Percentiles rank a stretch among this genome's conserved stretches.
These are phyloP conservation scores for Urochloa ruziziensis DNA, from an alignment of 176 grass and related monocot genomes.

Conservation along the genomic window DNA sequence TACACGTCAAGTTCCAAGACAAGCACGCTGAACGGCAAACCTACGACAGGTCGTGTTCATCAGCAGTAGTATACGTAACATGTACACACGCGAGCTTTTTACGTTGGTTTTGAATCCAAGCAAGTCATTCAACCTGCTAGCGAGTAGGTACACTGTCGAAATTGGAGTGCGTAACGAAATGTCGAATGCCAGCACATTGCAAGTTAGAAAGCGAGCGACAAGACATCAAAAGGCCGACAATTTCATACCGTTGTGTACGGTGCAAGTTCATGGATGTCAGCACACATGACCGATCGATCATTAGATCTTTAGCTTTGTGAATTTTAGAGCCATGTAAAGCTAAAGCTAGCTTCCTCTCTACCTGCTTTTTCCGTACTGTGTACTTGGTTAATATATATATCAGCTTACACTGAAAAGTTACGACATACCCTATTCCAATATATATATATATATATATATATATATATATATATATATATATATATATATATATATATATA, in stretches of 20 bases:
- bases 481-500: too few relatives aligned
- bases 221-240: slow-evolving; percentile 40
- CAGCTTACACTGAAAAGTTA: not conserved
- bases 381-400: not conserved
- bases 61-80: not conserved
- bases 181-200: not conserved
- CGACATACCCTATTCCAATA: not conserved
- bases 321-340: slow-evolving; percentile 34
- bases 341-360: not conserved
- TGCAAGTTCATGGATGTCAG: slow-evolving; percentile 25
- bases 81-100: not conserved
- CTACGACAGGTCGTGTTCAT: not conserved
- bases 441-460: not conserved
- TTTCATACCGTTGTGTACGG: slow-evolving; percentile 28
- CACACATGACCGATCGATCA: not conserved
- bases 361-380: not conserved
- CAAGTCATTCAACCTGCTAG: not conserved
- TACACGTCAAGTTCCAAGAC: not conserved
- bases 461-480: too few relatives aligned
- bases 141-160: not conserved
- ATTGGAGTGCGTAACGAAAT: not conserved
- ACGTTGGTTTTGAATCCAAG: not conserved
- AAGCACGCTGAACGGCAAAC: not conserved
- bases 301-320: slow-evolving; percentile 38
- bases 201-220: not conserved